A percentile compares a stretch with the other conserved stretches of the same genome.
phyloP scores from a whole-genome alignment of 805 yeast species.

The Danielia reshetovae region DNA sequence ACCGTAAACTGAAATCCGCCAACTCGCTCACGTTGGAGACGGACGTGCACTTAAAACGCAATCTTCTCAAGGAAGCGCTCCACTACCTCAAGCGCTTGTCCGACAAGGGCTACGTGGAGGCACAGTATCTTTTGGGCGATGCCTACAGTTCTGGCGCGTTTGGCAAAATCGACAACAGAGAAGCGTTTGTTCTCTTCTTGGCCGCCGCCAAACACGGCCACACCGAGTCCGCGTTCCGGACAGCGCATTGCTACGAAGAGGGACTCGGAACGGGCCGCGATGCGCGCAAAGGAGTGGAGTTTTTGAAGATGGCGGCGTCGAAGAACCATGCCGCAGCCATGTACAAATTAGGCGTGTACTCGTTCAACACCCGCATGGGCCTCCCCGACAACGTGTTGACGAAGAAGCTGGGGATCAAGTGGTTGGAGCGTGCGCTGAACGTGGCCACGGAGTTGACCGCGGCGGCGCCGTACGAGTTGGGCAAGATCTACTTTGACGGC shows the following conservation, averaged over 20 bases:
- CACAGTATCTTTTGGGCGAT: slow-evolving; percentile 91
- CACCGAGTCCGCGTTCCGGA: slow-evolving; percentile 84
- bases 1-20: not conserved
- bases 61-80: slow-evolving; percentile 73
- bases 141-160: slow-evolving; percentile 81
- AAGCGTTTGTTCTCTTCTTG: slow-evolving; percentile 73
- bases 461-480: slow-evolving; percentile 94
- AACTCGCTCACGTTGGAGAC: not conserved
- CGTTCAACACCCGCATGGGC: slow-evolving; percentile 84
- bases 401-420: slow-evolving; percentile 83
- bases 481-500: slow-evolving; percentile 77
- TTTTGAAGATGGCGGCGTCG: slow-evolving; percentile 79
- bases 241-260: slow-evolving; percentile 88
- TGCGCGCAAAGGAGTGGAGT: slow-evolving; percentile 79
- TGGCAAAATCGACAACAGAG: slow-evolving; percentile 73
- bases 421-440: slow-evolving; percentile 86
- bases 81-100: slow-evolving; percentile 65
- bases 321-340: slow-evolving; percentile 96
- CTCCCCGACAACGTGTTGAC: slow-evolving; percentile 60
- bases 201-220: slow-evolving; percentile 94
- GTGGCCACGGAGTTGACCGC: slow-evolving; percentile 79
- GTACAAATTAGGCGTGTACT: slow-evolving; percentile 86
- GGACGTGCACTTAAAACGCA: slow-evolving; percentile 39
- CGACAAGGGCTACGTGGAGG: slow-evolving; percentile 80
- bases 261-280: slow-evolving; percentile 92